phyloP scores from a whole-genome alignment of 495 filamentous ascomycete genomes.

The Hypoxylon lienhwacheense region DNA sequence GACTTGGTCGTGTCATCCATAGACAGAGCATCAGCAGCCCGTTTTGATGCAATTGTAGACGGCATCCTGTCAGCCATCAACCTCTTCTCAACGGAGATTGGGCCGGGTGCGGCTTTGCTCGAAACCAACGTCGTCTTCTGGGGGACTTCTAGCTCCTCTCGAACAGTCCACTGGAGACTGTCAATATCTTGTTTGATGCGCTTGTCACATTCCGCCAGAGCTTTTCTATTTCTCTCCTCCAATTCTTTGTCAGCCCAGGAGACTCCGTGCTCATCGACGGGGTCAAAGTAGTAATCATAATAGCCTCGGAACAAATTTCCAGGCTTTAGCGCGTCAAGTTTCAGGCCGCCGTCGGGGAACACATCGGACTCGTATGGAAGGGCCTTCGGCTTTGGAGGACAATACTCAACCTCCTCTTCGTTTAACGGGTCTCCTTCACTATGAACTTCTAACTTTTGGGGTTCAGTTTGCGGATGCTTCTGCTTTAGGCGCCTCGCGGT shows the following conservation, averaged over 20 bases:
- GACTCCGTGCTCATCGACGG: slow-evolving; percentile 68
- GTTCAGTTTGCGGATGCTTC: slow-evolving; percentile 44
- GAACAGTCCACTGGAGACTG: slow-evolving; percentile 56
- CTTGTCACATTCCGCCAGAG: slow-evolving; percentile 60
- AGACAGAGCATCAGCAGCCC: slow-evolving; percentile 49
- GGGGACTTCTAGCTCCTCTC: slow-evolving; percentile 40
- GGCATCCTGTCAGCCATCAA: slow-evolving; percentile 25
- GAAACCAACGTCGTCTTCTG: slow-evolving; percentile 31
- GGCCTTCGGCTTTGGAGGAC: slow-evolving; percentile 55
- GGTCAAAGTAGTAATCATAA: slow-evolving; percentile 64
- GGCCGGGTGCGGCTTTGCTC: slow-evolving; percentile 11
- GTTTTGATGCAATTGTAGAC: slow-evolving; percentile 32
- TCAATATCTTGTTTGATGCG: slow-evolving; percentile 61
- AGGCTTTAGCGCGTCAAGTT: slow-evolving; percentile 51
- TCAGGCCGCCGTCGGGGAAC: slow-evolving; percentile 59
- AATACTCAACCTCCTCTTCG: slow-evolving; percentile 63
- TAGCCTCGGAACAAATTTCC: slow-evolving; percentile 71
- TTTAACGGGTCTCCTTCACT: slow-evolving; percentile 40
- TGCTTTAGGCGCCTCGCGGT: slow-evolving; percentile 45
- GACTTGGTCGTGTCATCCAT: slow-evolving; percentile 41
- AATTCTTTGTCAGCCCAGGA: slow-evolving; percentile 62
- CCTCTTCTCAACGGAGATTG: slow-evolving; percentile 29
- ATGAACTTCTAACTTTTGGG: slow-evolving; percentile 51
- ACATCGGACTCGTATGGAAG: slow-evolving; percentile 78
- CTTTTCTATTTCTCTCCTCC: slow-evolving; percentile 55